These are phyloP conservation scores for Aspergillus aculeatus DNA, from an alignment of 2,329 filamentous ascomycete genomes.

Conservation along the genomic window DNA sequence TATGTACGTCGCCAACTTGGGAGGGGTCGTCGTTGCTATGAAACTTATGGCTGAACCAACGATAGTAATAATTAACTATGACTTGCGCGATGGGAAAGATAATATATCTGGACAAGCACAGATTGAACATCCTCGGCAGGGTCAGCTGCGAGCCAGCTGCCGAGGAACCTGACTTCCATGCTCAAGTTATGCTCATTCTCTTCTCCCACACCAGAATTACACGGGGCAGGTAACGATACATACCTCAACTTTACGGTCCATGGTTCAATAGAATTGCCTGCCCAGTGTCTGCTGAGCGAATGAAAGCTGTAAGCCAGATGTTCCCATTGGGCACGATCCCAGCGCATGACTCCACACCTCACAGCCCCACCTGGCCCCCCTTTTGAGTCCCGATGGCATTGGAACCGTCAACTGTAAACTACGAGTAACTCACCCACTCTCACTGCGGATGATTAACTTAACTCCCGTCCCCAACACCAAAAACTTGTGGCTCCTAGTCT, in stretches of 20 bases:
- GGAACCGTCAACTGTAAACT: neutral
- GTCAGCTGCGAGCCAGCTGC: neutral
- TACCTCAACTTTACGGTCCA: neutral
- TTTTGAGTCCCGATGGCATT: constrained; percentile 9
- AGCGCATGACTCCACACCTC: constrained; percentile 5
- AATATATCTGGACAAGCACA: neutral
- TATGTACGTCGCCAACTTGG: neutral
- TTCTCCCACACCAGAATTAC: too few relatives aligned
- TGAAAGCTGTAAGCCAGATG: neutral
- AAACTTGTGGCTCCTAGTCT: neutral
- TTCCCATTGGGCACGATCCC: constrained; percentile 4
- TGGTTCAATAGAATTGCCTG: neutral
- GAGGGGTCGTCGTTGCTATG: neutral
- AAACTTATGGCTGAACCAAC: neutral
- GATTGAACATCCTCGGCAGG: neutral
- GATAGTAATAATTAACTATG: too few relatives aligned
- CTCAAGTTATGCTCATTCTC: too few relatives aligned
- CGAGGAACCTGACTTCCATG: neutral
- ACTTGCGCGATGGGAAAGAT: too few relatives aligned
- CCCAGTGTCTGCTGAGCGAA: constrained; percentile 6
- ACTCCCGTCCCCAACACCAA: neutral
- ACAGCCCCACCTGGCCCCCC: constrained; percentile 14
- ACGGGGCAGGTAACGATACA: neutral
- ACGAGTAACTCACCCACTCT: neutral
- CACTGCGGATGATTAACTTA: constrained; percentile 1